A percentile compares a stretch with the other conserved stretches of the same genome.
These are phyloP conservation scores for Selaginella tamariscina DNA, from an alignment of 75 land plant genomes.

Conservation along the genomic window DNA sequence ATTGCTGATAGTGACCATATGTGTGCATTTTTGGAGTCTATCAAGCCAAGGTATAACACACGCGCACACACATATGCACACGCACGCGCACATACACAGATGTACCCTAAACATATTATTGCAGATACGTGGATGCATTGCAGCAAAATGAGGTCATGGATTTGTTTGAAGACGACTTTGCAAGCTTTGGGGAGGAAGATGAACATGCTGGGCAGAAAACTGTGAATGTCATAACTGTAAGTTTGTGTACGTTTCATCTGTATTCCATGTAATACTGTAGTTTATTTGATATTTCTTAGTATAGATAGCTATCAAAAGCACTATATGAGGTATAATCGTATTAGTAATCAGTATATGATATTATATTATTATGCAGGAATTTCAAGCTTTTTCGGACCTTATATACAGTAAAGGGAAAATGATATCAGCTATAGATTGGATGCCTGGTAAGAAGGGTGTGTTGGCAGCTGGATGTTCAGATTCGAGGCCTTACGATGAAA, in stretches of 20 bases:
- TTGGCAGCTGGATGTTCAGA: slow-evolving; percentile 28
- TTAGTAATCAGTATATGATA: too few species aligned
- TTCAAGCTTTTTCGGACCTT: slow-evolving; percentile 28
- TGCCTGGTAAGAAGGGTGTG: slow-evolving; percentile 32
- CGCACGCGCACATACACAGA: too few species aligned
- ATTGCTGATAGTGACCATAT: slow-evolving; percentile 17
- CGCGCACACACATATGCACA: too few species aligned
- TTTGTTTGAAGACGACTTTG: slow-evolving; percentile 36
- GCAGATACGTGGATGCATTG: slow-evolving; percentile 28
- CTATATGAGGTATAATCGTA: neutral
- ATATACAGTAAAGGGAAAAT: slow-evolving; percentile 28
- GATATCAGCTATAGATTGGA: slow-evolving; percentile 36
- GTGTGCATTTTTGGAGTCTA: slow-evolving; percentile 20
- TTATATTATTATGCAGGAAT: slow-evolving; percentile 22
- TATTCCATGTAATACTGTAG: neutral
- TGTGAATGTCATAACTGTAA: slow-evolving; percentile 21
- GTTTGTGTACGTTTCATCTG: neutral
- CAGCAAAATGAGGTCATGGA: slow-evolving; percentile 35
- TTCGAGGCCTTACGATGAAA: slow-evolving; percentile 26
- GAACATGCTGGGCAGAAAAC: slow-evolving; percentile 26
- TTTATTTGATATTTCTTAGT: neutral
- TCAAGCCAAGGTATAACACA: slow-evolving; percentile 22
- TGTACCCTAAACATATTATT: too few species aligned
- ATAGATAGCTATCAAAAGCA: neutral
- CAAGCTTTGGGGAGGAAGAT: slow-evolving; percentile 26